phyloP scores from a whole-genome alignment of 441 rosid genomes.

The Cnidoscolus chayamansa region DNA sequence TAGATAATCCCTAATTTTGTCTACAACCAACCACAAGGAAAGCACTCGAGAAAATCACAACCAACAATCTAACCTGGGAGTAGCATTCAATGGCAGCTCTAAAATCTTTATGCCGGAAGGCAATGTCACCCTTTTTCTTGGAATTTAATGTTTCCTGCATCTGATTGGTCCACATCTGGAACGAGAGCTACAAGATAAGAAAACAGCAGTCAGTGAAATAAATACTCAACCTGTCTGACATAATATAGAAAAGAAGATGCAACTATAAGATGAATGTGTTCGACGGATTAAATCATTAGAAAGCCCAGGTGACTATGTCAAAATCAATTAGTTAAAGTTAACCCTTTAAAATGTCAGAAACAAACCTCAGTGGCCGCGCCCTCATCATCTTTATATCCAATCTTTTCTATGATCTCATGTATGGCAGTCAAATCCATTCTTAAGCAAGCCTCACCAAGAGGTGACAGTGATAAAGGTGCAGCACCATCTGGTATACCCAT shows the following conservation, averaged over 20 bases:
- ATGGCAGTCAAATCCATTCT: slow-evolving; percentile 77
- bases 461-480: slow-evolving; percentile 52
- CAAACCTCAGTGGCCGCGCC: slow-evolving; percentile 64
- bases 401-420: slow-evolving; percentile 64
- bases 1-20: neutral
- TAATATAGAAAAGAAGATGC: neutral
- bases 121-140: slow-evolving; percentile 79
- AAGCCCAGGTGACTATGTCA: neutral
- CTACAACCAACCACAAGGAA: neutral
- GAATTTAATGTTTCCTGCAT: slow-evolving; percentile 81
- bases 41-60: neutral
- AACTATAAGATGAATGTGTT: too few relatives aligned
- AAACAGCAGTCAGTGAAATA: slow-evolving; percentile 12
- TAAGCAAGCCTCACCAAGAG: slow-evolving; percentile 77
- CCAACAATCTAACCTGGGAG: slow-evolving; percentile 54
- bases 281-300: too few relatives aligned
- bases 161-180: slow-evolving; percentile 82
- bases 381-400: slow-evolving; percentile 90
- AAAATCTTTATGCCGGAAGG: slow-evolving; percentile 72
- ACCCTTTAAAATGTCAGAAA: slow-evolving; percentile 8
- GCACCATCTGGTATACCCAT: slow-evolving; percentile 68
- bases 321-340: slow-evolving; percentile 4
- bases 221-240: neutral
- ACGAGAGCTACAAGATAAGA: slow-evolving; percentile 65
- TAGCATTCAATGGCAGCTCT: slow-evolving; percentile 61